Evolutionary conservation across 164 flowering plant species (phyloP).

Genomic region (Magnolia kwangsiensis): DNA sequence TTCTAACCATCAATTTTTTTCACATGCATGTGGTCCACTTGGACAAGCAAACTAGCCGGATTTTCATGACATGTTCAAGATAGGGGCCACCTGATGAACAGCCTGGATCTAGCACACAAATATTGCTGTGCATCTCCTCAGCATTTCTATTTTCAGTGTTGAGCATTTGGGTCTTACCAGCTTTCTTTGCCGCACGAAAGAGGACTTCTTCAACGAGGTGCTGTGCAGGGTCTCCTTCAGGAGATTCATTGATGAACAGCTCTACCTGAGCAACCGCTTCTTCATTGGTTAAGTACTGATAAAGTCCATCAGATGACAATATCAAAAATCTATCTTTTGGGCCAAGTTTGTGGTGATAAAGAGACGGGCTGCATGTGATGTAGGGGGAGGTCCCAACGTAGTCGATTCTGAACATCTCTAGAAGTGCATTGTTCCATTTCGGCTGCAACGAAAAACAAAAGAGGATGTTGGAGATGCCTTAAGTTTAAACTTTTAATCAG

Average conservation of each 20-base stretch:
- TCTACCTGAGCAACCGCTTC: constrained; percentile 85
- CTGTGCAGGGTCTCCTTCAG: constrained; percentile 96
- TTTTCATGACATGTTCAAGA: not conserved
- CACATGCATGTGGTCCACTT: not conserved
- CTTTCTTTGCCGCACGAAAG: constrained; percentile 88
- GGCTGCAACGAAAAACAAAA: constrained; percentile 41
- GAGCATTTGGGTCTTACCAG: constrained; percentile 39
- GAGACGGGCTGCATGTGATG: constrained; percentile 66
- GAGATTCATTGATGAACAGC: constrained; percentile 55
- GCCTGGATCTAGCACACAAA: not conserved
- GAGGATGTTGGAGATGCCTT: not conserved
- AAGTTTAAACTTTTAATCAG: not conserved
- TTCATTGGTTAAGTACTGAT: constrained; percentile 86
- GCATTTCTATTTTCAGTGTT: not conserved
- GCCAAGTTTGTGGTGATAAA: constrained; percentile 71
- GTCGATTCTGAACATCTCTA: constrained; percentile 82
- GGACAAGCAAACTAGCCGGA: not conserved
- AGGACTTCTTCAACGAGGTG: constrained; percentile 78
- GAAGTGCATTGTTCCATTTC: constrained; percentile 80
- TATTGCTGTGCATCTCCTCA: not conserved
- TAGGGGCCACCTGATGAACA: not conserved
- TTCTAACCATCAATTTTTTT: not conserved
- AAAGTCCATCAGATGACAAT: constrained; percentile 83
- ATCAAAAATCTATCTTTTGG: constrained; percentile 72
- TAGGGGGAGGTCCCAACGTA: constrained; percentile 74